Base-by-base conservation (phyloP, 2,329 filamentous ascomycete species). In the Monilinia vaccinii-corymbosi region DNA sequence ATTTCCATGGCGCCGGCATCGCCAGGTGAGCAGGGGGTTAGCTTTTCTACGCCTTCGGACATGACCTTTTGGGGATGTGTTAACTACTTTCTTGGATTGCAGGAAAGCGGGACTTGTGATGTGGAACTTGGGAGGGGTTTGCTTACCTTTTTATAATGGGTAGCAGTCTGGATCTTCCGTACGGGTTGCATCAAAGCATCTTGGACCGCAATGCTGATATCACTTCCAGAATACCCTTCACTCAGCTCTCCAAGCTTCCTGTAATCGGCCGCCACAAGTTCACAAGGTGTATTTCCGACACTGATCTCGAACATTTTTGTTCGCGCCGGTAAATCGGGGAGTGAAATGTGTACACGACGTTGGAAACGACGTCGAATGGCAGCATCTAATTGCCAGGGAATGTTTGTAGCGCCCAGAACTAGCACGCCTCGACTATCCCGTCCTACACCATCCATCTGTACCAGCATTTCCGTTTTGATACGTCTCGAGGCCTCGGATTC, bases 371-470 rank as follows among this genome's bases (percentile, higher is more conserved):
- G 84, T 67, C 94, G 87, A 69, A 99, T 99, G 68, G 94, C 94
- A 13, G 91, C 89, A 73, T 99, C 94, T 52, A 99, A 81, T 78
- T 99, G 93, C 94, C 94, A 99, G 21, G 94, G 94, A 64, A 99
- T 97, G 73, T 99, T 99, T 60, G 94, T 99, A 58, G 94, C 94
- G 62, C 94, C 94, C 4, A 99, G 83, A 45, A 99, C 95, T 28
- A 99, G 79, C 10, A 99, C 93, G 23, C 93, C 94, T 69, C 88
- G 91, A 64, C 88, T 93, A 75, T 99, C 94, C 64, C 95, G 93
- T 64, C 94, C 95, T 11, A 99, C 94, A 76, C 94, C 95, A 69
- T 99, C 94, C 94, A 99, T 99, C 75, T 99, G 94, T 21, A 99
- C 93, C 16, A 99, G 85, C 70, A 99, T 85, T 75, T 99, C 94